A percentile compares a stretch with the other conserved stretches of the same genome.
phyloP scores from a whole-genome alignment of 2,329 filamentous ascomycete species.

The Emericellopsis atlantica region DNA sequence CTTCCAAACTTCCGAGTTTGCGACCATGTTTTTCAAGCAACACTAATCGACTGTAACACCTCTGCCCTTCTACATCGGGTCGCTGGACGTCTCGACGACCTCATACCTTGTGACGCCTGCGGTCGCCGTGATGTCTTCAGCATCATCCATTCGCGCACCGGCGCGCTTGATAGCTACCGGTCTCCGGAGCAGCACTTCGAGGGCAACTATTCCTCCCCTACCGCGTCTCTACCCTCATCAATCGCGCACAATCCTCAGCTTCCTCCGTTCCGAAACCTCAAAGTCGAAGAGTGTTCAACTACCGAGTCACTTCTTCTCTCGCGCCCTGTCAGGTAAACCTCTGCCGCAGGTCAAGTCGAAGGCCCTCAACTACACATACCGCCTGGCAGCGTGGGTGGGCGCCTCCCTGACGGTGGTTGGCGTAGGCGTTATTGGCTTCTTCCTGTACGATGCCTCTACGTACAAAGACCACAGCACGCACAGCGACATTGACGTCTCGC shows the following conservation, averaged over 20 bases:
- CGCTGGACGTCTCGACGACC: neutral
- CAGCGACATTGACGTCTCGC: slow-evolving; percentile 70
- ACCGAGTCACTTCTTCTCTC: slow-evolving; percentile 14
- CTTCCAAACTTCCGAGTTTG: no score
- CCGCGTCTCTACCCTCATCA: slow-evolving; percentile 1
- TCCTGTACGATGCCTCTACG: slow-evolving; percentile 85
- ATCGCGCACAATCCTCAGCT: slow-evolving; percentile 3
- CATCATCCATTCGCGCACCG: neutral
- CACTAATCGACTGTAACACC: no score
- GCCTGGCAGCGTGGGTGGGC: slow-evolving; percentile 50
- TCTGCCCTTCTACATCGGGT: no score
- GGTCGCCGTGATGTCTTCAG: neutral
- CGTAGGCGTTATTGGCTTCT: slow-evolving; percentile 66
- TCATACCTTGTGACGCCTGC: neutral
- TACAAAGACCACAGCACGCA: slow-evolving; percentile 61
- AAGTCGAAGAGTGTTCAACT: slow-evolving; percentile 3
- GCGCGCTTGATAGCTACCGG: slow-evolving; percentile 1
- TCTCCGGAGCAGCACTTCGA: neutral
- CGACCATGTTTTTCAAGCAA: no score
- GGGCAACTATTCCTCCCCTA: neutral
- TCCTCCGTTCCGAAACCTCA: neutral
- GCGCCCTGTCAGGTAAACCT: slow-evolving; percentile 38
- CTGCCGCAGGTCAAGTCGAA: slow-evolving; percentile 34
- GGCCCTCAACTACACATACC: slow-evolving; percentile 48
- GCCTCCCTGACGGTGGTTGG: slow-evolving; percentile 62